These are phyloP conservation scores for Chalciporus chontae DNA, from an alignment of 768 basidiomycete species.

Conservation along the genomic window DNA sequence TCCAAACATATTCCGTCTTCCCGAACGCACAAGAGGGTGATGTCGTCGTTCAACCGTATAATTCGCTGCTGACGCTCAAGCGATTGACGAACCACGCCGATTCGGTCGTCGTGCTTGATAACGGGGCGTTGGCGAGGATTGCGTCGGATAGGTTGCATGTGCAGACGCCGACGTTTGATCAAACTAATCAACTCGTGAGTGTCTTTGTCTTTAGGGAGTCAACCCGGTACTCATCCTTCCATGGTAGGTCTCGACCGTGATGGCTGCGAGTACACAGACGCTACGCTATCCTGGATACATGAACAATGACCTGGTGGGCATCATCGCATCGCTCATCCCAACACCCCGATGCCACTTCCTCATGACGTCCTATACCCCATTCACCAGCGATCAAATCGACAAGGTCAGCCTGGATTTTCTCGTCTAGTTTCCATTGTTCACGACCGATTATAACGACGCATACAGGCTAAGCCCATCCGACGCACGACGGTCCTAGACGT, in stretches of 20 bases:
- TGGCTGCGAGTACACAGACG: constrained; percentile 96
- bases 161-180: constrained; percentile 84
- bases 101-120: constrained; percentile 95
- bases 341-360: constrained; percentile 97
- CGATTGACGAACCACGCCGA: constrained; percentile 95
- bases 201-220: neutral
- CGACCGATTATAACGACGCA: no score
- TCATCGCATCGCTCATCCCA: constrained; percentile 94
- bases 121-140: constrained; percentile 89
- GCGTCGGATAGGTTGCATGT: constrained; percentile 89
- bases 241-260: constrained; percentile 87
- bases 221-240: neutral
- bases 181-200: constrained; percentile 85
- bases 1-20: constrained; percentile 99
- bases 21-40: constrained; percentile 92
- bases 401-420: constrained; percentile 53
- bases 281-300: constrained; percentile 97
- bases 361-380: constrained; percentile 98
- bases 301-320: constrained; percentile 98
- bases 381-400: constrained; percentile 95
- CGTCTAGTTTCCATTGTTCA: no score
- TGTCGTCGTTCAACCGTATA: constrained; percentile 98
- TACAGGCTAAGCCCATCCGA: constrained; percentile 88
- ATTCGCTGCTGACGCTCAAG: constrained; percentile 89
- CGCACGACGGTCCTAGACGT: constrained; percentile 97